Evolutionary conservation across 306 rosid species (phyloP).

Genomic region (Chamaecrista fasciculata): DNA sequence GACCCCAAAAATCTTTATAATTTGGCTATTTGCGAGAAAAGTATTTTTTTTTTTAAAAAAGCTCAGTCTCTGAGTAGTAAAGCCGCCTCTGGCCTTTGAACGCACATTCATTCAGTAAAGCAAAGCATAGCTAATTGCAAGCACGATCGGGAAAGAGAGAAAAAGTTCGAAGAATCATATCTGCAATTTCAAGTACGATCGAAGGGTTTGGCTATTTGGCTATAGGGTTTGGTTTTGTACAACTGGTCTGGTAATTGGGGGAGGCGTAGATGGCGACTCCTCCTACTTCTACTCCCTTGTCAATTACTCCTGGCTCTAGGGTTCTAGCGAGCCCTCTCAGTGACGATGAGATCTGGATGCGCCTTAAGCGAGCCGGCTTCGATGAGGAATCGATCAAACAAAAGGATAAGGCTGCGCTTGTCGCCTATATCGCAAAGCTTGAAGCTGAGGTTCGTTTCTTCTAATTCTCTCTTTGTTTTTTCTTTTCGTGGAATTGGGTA

Average conservation of each 20-base stretch:
- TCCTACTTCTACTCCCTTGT: conserved; percentile 40
- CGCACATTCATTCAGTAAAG: not conserved
- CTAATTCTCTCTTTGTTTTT: not conserved
- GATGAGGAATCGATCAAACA: conserved; percentile 82
- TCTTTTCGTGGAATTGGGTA: not conserved
- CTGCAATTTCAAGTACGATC: not conserved
- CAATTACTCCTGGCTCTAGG: conserved; percentile 86
- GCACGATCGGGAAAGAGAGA: not conserved
- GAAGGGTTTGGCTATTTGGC: not conserved
- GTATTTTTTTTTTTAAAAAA: too few relatives aligned
- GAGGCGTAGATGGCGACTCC: conserved; percentile 63
- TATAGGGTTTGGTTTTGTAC: conserved; percentile 33
- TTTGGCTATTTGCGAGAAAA: too few relatives aligned
- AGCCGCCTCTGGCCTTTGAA: not conserved
- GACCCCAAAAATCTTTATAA: too few relatives aligned
- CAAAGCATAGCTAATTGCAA: too few relatives aligned
- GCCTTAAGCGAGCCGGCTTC: conserved; percentile 74
- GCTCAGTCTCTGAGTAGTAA: not conserved
- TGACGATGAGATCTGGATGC: conserved; percentile 87
- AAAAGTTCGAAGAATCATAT: not conserved
- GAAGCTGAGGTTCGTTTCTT: conserved; percentile 75
- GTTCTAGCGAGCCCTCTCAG: conserved; percentile 70
- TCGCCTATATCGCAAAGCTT: conserved; percentile 82
- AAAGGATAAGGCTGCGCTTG: conserved; percentile 88
- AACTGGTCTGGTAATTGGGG: not conserved